A percentile compares a stretch with the other conserved stretches of the same genome.
phyloP scores from a whole-genome alignment of 805 yeast genomes.

The Metschnikowia baotianmanensis region DNA sequence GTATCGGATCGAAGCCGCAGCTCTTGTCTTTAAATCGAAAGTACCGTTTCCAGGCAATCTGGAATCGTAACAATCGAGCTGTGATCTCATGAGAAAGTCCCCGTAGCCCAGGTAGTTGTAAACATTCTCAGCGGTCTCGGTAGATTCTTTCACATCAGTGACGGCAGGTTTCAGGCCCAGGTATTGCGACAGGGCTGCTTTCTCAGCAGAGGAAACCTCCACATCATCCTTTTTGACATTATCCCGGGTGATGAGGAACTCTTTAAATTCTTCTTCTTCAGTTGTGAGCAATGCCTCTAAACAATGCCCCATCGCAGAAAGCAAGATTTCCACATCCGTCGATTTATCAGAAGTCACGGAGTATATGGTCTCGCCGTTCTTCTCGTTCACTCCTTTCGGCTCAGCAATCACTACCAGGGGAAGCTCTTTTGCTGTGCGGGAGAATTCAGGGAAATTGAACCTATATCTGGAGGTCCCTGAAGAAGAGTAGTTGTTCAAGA shows the following conservation, averaged over 20 bases:
- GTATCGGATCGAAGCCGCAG: slow-evolving; percentile 80
- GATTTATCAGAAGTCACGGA: slow-evolving; percentile 74
- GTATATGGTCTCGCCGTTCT: slow-evolving; percentile 35
- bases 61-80: slow-evolving; percentile 76
- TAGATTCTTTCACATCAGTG: too few relatives aligned
- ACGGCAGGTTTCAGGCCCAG: not conserved
- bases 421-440: slow-evolving; percentile 35
- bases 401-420: slow-evolving; percentile 59
- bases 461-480: slow-evolving; percentile 20
- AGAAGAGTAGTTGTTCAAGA: slow-evolving; percentile 47
- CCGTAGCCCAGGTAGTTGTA: slow-evolving; percentile 76
- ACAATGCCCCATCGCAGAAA: slow-evolving; percentile 75
- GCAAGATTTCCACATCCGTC: slow-evolving; percentile 60
- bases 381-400: slow-evolving; percentile 36
- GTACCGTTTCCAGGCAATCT: slow-evolving; percentile 87
- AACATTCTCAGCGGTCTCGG: slow-evolving; percentile 18
- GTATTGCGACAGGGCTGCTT: slow-evolving; percentile 13
- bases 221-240: slow-evolving; percentile 2
- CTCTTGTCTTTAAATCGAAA: slow-evolving; percentile 90
- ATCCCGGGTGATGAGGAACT: slow-evolving; percentile 24
- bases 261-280: slow-evolving; percentile 49
- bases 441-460: slow-evolving; percentile 42
- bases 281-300: slow-evolving; percentile 75
- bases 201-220: slow-evolving; percentile 9
- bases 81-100: slow-evolving; percentile 80